Percentiles rank a stretch among this genome's conserved stretches.
Conservation (phyloP, 371 early-diverging fungal species). For the Nosema muscidifuracis region DNA sequence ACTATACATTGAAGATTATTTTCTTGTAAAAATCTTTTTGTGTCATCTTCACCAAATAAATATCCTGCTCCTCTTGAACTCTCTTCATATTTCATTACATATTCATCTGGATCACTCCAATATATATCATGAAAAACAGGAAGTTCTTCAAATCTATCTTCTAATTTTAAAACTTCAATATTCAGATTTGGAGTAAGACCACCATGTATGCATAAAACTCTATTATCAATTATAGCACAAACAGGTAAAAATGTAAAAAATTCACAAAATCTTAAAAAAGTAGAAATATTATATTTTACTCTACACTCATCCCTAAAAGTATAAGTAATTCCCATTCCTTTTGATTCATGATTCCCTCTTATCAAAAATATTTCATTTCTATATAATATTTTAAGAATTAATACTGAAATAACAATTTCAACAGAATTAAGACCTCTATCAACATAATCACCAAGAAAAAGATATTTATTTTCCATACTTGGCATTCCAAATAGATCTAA, state of each 20-base stretch:
- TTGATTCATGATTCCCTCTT: conserved; percentile 59
- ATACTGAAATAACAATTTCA: conserved; percentile 52
- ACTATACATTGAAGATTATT: conserved; percentile 20
- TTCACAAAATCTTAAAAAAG: conserved; percentile 50
- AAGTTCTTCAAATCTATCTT: conserved; percentile 49
- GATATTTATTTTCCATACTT: conserved; percentile 25
- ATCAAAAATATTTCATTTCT: conserved; percentile 41
- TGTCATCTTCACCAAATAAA: conserved; percentile 50
- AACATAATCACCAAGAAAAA: conserved; percentile 62
- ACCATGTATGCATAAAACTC: conserved; percentile 60
- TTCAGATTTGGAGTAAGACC: conserved; percentile 54
- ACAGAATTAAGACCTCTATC: conserved; percentile 59
- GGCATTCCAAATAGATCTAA: conserved; percentile 40
- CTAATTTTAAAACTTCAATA: conserved; percentile 24
- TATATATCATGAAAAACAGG: conserved; percentile 43
- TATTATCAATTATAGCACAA: conserved; percentile 45
- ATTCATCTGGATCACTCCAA: conserved; percentile 58
- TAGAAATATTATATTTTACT: conserved; percentile 32
- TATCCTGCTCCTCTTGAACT: conserved; percentile 56
- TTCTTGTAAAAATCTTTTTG: conserved; percentile 27
- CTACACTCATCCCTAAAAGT: conserved; percentile 60
- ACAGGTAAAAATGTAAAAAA: conserved; percentile 55
- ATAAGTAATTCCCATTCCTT: conserved; percentile 38
- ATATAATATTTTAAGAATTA: conserved; percentile 47
- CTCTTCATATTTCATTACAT: conserved; percentile 28